Conservation (phyloP, 192 early-diverging fungal genomes). For the Backusella tuberculispora region DNA sequence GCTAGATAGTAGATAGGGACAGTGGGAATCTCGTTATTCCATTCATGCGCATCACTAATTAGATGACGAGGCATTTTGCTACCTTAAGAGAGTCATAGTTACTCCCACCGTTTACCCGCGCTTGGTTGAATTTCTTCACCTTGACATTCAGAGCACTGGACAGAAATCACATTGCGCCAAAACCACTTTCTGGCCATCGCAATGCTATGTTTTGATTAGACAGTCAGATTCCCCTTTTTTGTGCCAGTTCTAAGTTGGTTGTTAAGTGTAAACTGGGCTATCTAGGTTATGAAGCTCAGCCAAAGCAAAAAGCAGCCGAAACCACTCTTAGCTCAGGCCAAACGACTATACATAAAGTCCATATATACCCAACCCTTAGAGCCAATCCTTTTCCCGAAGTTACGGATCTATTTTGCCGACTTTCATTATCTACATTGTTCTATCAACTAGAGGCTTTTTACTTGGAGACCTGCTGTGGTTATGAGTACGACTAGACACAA, state of each 20-base stretch:
- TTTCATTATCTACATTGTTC: conserved; percentile 86
- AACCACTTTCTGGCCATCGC: conserved; percentile 74
- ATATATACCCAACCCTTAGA: conserved; percentile 70
- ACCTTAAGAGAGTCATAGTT: conserved; percentile 82
- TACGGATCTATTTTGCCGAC: conserved; percentile 87
- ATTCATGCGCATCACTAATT: conserved; percentile 76
- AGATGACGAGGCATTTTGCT: conserved; percentile 70
- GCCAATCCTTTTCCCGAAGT: conserved; percentile 86
- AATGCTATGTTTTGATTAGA: conserved; percentile 91
- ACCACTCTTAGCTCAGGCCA: not conserved
- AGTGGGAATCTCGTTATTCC: conserved; percentile 69
- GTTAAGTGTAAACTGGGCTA: conserved; percentile 52
- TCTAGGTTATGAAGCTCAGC: not conserved
- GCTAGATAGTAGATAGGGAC: conserved; percentile 75
- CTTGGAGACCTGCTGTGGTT: conserved; percentile 83
- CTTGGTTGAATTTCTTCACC: conserved; percentile 72
- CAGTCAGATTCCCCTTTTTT: conserved; percentile 81
- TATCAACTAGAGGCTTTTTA: conserved; percentile 85
- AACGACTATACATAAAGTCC: not conserved
- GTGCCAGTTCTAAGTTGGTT: conserved; percentile 82
- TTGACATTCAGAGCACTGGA: conserved; percentile 87
- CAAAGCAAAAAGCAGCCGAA: not conserved
- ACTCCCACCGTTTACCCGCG: conserved; percentile 80
- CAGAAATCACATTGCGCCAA: conserved; percentile 86
- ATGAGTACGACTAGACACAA: conserved; percentile 73